Conservation (phyloP, 176 grass and related monocot species). For the Rhipidocladum racemiflorum region DNA sequence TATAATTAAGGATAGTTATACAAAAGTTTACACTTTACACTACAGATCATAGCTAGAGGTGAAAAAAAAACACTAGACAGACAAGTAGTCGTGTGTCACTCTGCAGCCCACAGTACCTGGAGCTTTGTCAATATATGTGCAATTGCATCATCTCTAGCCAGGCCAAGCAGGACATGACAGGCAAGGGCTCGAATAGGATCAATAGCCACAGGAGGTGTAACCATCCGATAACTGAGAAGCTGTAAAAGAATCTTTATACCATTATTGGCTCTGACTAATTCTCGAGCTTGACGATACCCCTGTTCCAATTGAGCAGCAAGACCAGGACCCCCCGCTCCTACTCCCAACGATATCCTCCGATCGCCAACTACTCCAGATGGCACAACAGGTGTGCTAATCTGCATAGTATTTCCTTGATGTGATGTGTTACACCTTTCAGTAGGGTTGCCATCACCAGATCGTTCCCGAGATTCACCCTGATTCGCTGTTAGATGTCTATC, state of each 20-base stretch:
- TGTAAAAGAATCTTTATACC: conserved; percentile 97
- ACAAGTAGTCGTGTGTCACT: neutral
- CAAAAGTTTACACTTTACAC: neutral
- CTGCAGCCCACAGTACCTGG: conserved; percentile 48
- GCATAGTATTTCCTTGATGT: conserved; percentile 36
- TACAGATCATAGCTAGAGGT: neutral
- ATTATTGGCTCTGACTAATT: conserved; percentile 91
- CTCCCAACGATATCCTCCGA: conserved; percentile 82
- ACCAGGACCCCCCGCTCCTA: conserved; percentile 80
- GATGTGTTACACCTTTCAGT: conserved; percentile 34
- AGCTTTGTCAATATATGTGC: conserved; percentile 97
- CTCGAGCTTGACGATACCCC: conserved; percentile 88
- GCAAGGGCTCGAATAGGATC: conserved; percentile 90
- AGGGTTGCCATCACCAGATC: conserved; percentile 33
- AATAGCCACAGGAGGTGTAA: conserved; percentile 77
- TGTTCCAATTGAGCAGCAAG: conserved; percentile 99
- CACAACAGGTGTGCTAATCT: conserved; percentile 44
- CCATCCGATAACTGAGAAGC: conserved; percentile 86
- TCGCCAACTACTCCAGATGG: conserved; percentile 76
- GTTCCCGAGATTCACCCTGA: conserved; percentile 54
- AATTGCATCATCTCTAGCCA: conserved; percentile 93
- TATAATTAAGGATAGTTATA: conserved; percentile 5
- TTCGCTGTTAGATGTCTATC: conserved; percentile 41
- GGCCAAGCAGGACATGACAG: conserved; percentile 89
- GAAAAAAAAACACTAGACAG: neutral